These are phyloP conservation scores for Neofusicoccum parvum DNA, from an alignment of 2,329 filamentous ascomycete species.

Conservation along the genomic window DNA sequence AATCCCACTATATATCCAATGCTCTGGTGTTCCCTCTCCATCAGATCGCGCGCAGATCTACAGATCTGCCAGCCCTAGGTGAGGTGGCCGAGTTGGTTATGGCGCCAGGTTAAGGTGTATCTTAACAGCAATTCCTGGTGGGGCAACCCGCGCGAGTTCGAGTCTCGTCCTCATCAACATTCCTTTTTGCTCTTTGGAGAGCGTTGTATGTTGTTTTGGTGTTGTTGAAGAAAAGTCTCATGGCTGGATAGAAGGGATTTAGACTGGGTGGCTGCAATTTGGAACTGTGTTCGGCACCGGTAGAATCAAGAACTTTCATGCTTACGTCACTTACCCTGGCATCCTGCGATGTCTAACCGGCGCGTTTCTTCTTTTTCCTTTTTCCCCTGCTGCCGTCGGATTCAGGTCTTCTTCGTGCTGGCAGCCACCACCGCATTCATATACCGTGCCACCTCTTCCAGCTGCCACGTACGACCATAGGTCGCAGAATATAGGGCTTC, in stretches of 20 bases:
- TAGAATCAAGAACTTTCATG: no score
- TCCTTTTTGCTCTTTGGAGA: neutral
- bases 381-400: no score
- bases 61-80: neutral
- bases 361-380: no score
- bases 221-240: no score
- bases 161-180: slow-evolving; percentile 20
- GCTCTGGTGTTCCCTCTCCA: neutral
- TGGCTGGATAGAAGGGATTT: no score
- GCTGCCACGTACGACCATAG: neutral
- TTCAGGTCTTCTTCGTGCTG: neutral
- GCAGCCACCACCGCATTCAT: neutral
- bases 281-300: no score
- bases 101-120: slow-evolving; percentile 20
- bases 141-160: slow-evolving; percentile 21
- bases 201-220: no score
- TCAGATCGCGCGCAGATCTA: neutral
- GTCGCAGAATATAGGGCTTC: neutral
- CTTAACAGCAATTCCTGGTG: slow-evolving; percentile 17
- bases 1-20: neutral
- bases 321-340: no score
- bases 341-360: no score
- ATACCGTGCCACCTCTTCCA: no score
- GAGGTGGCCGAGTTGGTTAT: slow-evolving; percentile 22
- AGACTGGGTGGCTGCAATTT: no score